Evolutionary conservation across 1,284 basidiomycete species (phyloP).

Genomic region (Microbotryum lychnidis-dioicae): DNA sequence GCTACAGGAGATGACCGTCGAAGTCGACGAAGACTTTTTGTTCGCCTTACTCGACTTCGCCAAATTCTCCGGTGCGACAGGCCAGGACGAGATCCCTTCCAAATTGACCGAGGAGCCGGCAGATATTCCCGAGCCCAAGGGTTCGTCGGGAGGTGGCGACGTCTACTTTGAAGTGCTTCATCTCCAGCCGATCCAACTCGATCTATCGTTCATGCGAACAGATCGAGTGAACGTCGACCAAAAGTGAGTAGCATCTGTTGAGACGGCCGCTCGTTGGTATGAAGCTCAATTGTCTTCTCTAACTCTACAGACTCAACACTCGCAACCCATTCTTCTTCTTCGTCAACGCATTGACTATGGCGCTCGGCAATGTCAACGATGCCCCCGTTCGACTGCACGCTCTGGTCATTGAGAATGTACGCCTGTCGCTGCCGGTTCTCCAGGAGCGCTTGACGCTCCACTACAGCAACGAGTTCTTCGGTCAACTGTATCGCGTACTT

Average conservation of each 20-base stretch:
- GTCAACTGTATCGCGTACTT: conserved; percentile 90
- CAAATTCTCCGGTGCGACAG: conserved; percentile 81
- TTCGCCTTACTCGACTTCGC: conserved; percentile 87
- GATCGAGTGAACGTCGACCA: conserved; percentile 87
- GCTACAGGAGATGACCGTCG: conserved; percentile 88
- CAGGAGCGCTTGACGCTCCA: conserved; percentile 81
- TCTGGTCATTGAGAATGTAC: conserved; percentile 88
- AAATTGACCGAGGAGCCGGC: conserved; percentile 66
- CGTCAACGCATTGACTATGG: conserved; percentile 92
- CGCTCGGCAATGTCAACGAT: conserved; percentile 93
- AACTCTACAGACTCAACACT: conserved; percentile 55
- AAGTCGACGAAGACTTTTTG: conserved; percentile 93
- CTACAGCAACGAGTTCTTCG: conserved; percentile 86
- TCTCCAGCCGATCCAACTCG: conserved; percentile 85
- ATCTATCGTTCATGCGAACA: conserved; percentile 94
- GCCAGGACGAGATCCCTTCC: conserved; percentile 57
- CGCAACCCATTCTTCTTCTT: conserved; percentile 89
- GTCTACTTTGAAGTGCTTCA: conserved; percentile 97
- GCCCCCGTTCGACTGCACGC: conserved; percentile 94
- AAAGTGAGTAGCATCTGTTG: conserved; percentile 42
- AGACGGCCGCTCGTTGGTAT: no score
- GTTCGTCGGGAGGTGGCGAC: conserved; percentile 57
- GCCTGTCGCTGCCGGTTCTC: conserved; percentile 74
- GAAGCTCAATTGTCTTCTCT: no score
- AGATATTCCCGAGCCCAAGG: conserved; percentile 69